A percentile compares a stretch with the other conserved stretches of the same genome.
Conservation (phyloP, 768 basidiomycete genomes). For the Lentinula edodes region DNA sequence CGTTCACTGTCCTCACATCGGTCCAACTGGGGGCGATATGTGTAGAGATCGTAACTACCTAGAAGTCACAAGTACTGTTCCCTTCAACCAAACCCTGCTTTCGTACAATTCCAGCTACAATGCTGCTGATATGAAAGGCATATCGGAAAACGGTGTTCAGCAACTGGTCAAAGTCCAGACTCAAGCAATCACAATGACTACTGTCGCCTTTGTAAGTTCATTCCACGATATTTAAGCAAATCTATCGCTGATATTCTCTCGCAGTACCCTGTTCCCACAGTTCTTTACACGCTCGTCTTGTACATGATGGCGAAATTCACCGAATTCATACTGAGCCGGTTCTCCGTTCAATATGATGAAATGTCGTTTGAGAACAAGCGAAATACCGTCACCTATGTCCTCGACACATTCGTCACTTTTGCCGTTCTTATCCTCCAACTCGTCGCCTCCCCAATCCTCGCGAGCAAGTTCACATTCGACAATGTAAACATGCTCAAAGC, state of each 20-base stretch:
- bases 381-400: background rate
- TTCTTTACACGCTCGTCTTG: background rate
- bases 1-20: slow-evolving; percentile 10
- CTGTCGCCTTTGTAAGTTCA: background rate
- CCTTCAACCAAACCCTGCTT: background rate
- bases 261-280: background rate
- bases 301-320: background rate
- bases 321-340: background rate
- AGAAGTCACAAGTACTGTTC: background rate
- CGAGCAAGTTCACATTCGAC: background rate
- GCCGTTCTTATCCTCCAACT: background rate
- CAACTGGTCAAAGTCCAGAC: slow-evolving; percentile 1
- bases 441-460: background rate
- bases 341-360: background rate
- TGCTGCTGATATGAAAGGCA: background rate
- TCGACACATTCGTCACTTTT: background rate
- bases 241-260: background rate
- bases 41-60: slow-evolving; percentile 3
- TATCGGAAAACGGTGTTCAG: background rate
- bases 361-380: background rate
- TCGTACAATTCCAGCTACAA: slow-evolving; percentile 4
- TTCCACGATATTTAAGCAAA: background rate
- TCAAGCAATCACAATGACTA: background rate
- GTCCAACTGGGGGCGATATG: slow-evolving; percentile 8
- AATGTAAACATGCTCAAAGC: slow-evolving; percentile 1